These are phyloP conservation scores for Tephrocybe sp. DNA, from an alignment of 768 basidiomycete genomes.

Conservation along the genomic window DNA sequence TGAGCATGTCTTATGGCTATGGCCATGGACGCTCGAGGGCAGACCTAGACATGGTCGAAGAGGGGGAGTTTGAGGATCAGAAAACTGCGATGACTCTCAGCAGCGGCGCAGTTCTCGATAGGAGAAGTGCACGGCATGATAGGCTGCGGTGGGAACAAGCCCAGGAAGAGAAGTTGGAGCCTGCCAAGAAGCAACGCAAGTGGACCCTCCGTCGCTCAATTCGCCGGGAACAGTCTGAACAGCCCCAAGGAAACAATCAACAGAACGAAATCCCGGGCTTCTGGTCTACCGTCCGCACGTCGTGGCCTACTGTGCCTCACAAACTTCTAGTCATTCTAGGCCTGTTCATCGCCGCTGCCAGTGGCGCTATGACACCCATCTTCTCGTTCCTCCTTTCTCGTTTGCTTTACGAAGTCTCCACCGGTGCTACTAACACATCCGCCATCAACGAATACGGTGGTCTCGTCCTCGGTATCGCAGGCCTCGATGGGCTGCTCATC, in stretches of 20 bases:
- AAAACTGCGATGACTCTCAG: conserved; percentile 41
- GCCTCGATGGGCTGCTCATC: conserved; percentile 71
- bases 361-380: conserved; percentile 85
- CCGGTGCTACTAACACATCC: conserved; percentile 60
- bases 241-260: not conserved
- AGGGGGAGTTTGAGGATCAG: conserved; percentile 40
- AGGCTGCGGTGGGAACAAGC: conserved; percentile 25
- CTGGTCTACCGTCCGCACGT: conserved; percentile 47
- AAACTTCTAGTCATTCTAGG: conserved; percentile 74
- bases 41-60: conserved; percentile 18
- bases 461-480: conserved; percentile 72
- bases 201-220: conserved; percentile 1
- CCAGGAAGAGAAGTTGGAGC: conserved; percentile 9
- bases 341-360: conserved; percentile 63
- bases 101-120: conserved; percentile 31
- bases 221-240: not conserved
- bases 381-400: conserved; percentile 90
- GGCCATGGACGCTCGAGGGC: conserved; percentile 2
- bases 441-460: conserved; percentile 71
- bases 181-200: conserved; percentile 5
- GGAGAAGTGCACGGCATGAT: conserved; percentile 22
- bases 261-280: conserved; percentile 32
- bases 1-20: conserved; percentile 6
- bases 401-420: conserved; percentile 75
- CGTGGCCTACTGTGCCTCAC: conserved; percentile 72